A percentile compares a stretch with the other conserved stretches of the same genome.
phyloP scores from a whole-genome alignment of 2,329 filamentous ascomycete species.

The Aurifilum marmelostoma region DNA sequence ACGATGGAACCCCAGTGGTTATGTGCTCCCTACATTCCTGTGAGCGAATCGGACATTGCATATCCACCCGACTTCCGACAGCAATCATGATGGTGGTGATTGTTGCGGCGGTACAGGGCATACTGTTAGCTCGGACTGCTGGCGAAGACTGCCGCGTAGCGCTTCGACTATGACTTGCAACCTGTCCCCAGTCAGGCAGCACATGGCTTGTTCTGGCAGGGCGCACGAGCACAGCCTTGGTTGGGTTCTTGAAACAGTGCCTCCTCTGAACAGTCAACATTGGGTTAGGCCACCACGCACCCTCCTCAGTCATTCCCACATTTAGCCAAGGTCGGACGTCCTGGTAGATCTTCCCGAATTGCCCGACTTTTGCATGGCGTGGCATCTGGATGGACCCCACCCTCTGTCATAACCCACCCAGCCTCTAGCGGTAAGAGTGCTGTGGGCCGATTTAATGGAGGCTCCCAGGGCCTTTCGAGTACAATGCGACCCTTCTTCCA shows the following conservation, averaged over 20 bases:
- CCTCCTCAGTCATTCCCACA: background rate
- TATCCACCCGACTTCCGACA: background rate
- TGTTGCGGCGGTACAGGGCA: background rate
- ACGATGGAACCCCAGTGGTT: background rate
- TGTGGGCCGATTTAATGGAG: slow-evolving; percentile 6
- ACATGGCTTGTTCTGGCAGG: background rate
- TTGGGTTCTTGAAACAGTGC: background rate
- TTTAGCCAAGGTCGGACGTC: background rate
- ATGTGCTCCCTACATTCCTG: background rate
- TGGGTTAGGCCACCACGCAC: background rate
- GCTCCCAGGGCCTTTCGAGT: background rate
- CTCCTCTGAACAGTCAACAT: background rate
- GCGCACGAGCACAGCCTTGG: background rate
- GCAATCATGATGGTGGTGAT: background rate
- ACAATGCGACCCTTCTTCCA: background rate
- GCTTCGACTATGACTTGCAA: too few relatives aligned
- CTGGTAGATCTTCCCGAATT: background rate
- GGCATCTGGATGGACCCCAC: slow-evolving; percentile 13
- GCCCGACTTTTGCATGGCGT: slow-evolving; percentile 23
- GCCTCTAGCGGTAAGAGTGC: slow-evolving; percentile 14
- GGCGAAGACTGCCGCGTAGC: background rate
- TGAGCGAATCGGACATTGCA: background rate
- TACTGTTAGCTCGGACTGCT: background rate
- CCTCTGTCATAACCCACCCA: slow-evolving; percentile 4
- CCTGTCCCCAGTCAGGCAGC: background rate